Evolutionary conservation across 2,329 filamentous ascomycete genomes (phyloP).

Genomic region (Camillea tinctor): DNA sequence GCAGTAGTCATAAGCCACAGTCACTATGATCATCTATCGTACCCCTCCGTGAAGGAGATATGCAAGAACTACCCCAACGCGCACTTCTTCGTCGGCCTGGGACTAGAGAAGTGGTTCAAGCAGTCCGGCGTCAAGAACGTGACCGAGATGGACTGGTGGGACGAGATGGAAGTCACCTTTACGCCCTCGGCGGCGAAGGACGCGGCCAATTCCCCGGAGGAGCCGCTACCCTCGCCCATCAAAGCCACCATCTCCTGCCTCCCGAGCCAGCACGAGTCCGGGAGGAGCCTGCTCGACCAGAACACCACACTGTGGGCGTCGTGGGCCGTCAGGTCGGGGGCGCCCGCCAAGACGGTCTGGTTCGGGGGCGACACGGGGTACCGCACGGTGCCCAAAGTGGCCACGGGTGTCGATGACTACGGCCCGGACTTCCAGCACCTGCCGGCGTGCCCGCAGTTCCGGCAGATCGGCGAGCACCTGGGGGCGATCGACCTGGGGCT

Average conservation of each 20-base stretch:
- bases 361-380: slow-evolving; percentile 94
- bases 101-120: slow-evolving; percentile 80
- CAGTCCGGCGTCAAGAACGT: slow-evolving; percentile 69
- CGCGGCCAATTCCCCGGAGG: slow-evolving; percentile 21
- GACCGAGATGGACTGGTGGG: slow-evolving; percentile 95
- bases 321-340: slow-evolving; percentile 73
- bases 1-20: slow-evolving; percentile 82
- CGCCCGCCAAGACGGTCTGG: slow-evolving; percentile 68
- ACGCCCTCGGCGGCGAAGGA: slow-evolving; percentile 26
- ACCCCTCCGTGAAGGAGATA: slow-evolving; percentile 71
- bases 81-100: slow-evolving; percentile 85
- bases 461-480: slow-evolving; percentile 73
- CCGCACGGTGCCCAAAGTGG: slow-evolving; percentile 67
- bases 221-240: slow-evolving; percentile 46
- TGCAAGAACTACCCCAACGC: slow-evolving; percentile 69
- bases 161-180: slow-evolving; percentile 72
- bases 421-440: slow-evolving; percentile 61
- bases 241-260: slow-evolving; percentile 73
- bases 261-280: slow-evolving; percentile 80
- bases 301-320: slow-evolving; percentile 82
- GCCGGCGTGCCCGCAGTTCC: slow-evolving; percentile 80
- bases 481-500: slow-evolving; percentile 89
- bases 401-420: slow-evolving; percentile 67
- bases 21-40: slow-evolving; percentile 90
- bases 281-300: slow-evolving; percentile 66